Conservation (phyloP, 2,329 filamentous ascomycete genomes). For the Ophiocordyceps australis region DNA sequence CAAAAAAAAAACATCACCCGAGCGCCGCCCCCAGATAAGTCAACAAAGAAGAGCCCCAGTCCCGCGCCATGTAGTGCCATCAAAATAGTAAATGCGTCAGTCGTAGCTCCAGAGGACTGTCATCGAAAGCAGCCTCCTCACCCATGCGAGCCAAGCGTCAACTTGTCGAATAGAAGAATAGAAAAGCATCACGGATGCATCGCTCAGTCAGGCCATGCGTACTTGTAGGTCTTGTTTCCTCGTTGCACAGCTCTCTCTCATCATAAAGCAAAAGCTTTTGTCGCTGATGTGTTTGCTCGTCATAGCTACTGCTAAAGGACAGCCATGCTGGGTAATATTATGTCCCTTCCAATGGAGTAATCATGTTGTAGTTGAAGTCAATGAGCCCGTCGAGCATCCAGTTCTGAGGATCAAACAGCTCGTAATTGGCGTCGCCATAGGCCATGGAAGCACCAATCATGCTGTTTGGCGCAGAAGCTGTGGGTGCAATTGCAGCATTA, state of each 20-base stretch:
- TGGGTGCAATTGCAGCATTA: slow-evolving; percentile 25
- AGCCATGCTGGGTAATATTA: slow-evolving; percentile 8
- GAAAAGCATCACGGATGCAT: not conserved
- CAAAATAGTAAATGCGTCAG: no score
- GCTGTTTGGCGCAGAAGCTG: slow-evolving; percentile 20
- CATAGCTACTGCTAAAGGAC: no score
- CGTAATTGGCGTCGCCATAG: slow-evolving; percentile 54
- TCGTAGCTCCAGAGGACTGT: no score
- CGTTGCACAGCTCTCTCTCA: not conserved
- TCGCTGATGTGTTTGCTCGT: no score
- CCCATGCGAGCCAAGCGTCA: no score
- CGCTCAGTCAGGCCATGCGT: not conserved
- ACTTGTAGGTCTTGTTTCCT: not conserved
- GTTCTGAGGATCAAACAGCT: slow-evolving; percentile 82
- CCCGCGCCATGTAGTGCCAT: no score
- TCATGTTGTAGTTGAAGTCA: slow-evolving; percentile 57
- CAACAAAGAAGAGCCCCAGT: no score
- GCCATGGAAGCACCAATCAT: slow-evolving; percentile 30
- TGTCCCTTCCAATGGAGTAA: slow-evolving; percentile 33
- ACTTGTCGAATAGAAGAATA: no score
- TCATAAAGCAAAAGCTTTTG: not conserved
- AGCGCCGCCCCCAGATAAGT: no score
- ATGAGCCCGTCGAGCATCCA: slow-evolving; percentile 84
- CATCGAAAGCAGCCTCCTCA: no score
- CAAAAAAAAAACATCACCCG: no score